phyloP scores from a whole-genome alignment of 2,329 filamentous ascomycete genomes.

The Alternaria solani region DNA sequence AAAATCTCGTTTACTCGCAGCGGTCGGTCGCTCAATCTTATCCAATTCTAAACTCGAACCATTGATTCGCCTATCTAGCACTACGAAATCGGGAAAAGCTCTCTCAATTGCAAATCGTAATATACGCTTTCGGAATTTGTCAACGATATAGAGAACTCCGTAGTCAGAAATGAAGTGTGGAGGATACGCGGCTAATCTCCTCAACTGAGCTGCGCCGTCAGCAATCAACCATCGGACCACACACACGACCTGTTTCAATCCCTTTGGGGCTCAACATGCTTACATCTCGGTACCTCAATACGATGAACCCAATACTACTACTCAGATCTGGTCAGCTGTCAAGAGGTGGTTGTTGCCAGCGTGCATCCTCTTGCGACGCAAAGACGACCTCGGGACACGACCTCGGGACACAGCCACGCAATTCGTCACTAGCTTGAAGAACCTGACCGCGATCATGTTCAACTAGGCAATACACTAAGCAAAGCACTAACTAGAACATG shows the following conservation, averaged over 20 bases:
- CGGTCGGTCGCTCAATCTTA: not conserved
- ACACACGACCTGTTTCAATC: not conserved
- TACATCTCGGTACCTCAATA: not conserved
- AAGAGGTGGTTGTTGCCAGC: not conserved
- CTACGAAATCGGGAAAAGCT: too few species aligned
- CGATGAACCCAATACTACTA: not conserved
- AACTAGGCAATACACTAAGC: not conserved
- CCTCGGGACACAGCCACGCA: conserved; percentile 2
- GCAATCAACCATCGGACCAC: not conserved
- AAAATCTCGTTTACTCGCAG: not conserved
- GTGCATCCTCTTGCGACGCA: not conserved
- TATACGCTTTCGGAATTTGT: not conserved
- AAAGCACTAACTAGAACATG: fast-evolving
- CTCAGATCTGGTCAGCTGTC: not conserved
- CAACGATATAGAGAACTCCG: not conserved
- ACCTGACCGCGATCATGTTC: not conserved
- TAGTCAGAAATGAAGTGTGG: not conserved
- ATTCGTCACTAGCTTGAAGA: not conserved
- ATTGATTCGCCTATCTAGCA: not conserved
- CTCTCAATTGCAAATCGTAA: not conserved
- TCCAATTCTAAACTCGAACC: not conserved
- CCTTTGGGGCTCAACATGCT: not conserved
- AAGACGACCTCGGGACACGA: too few species aligned
- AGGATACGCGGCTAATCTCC: not conserved
- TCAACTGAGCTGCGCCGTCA: not conserved